Base-by-base conservation (phyloP, 2,329 filamentous ascomycete genomes). In the Chalaropsis thielavioides region DNA sequence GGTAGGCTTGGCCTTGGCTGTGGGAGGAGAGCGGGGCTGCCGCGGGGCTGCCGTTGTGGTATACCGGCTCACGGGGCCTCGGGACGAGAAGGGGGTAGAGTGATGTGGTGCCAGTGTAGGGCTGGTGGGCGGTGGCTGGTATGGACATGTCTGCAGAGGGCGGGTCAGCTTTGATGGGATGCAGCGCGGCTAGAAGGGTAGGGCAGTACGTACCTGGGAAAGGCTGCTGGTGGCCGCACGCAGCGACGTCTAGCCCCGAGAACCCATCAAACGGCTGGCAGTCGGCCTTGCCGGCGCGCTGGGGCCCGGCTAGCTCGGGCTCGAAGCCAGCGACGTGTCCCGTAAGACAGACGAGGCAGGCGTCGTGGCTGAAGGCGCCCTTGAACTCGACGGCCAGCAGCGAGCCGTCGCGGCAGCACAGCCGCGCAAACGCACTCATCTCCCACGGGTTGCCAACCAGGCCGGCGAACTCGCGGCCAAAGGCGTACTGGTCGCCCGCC, bases 381-480 rank as follows among this genome's bases (percentile, higher is more conserved):
- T 92, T 86, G n/a, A 89, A 86, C 76, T 97, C 92, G 72, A 97
- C 90, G 64, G 96, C 89, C 68, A 81, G 80, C 72, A 87, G 95
- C 1, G 79, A 80, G 24, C 83, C 85, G 72, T 94, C 89, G 70
- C 81, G 80, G 69, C 84, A 84, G 74, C 85, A 89, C 72, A 96
- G 85, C 61, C 92, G 86, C 73, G 95, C 94, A 77, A 95, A 95
- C 73, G 95, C 85, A 66, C 89, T 87, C 68, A 96, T 75, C 3
- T 85, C 79, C 69, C 88, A 87, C n/a, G 88, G 89, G 7, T 84
- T 88, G 1, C 89, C 86, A 68, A 96, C 92, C 17, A 87, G 89
- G 73, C 95, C 90, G 73, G 94, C 27, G 78, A 96, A 86, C 73
- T 96, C 91, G 63, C 89, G 83, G 64, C 90, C 83, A 72, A 95